Percentiles rank a stretch among this genome's conserved stretches.
These are phyloP conservation scores for Triglochin maritima DNA, from an alignment of 106 monocot genomes.

Conservation along the genomic window DNA sequence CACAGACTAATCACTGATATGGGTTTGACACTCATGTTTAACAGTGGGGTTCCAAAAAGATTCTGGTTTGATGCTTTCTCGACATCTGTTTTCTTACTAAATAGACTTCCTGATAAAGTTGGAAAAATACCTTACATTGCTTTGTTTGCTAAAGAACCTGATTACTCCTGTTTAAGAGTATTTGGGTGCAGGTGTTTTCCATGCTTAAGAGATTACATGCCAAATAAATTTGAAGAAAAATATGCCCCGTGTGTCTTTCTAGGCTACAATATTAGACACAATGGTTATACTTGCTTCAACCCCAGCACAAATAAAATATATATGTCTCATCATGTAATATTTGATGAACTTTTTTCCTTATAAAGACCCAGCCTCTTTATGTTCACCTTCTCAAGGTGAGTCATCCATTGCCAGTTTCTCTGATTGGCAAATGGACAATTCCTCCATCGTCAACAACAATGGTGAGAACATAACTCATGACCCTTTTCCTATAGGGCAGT, in stretches of 20 bases:
- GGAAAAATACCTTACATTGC: too few relatives aligned
- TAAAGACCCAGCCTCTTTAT: background rate
- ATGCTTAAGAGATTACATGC: background rate
- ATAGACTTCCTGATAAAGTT: background rate
- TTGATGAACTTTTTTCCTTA: constrained; percentile 7
- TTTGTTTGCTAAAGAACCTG: too few relatives aligned
- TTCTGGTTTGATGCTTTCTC: background rate
- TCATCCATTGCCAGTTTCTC: background rate
- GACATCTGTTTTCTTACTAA: constrained; percentile 3
- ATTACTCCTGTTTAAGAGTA: too few relatives aligned
- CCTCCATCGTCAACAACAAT: background rate
- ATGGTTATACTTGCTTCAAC: background rate
- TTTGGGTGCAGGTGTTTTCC: background rate
- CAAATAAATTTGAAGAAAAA: background rate
- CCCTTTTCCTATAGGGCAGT: background rate
- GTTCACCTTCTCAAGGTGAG: background rate
- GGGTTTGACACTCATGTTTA: background rate
- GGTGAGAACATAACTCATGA: background rate
- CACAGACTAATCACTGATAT: background rate
- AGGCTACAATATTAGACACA: too few relatives aligned
- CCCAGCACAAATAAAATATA: background rate
- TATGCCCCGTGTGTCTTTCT: background rate
- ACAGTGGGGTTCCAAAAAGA: too few relatives aligned
- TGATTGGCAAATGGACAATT: background rate
- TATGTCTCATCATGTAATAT: constrained; percentile 5